Conservation (phyloP, 495 filamentous ascomycete species). For the Gamarada debralockiae region DNA sequence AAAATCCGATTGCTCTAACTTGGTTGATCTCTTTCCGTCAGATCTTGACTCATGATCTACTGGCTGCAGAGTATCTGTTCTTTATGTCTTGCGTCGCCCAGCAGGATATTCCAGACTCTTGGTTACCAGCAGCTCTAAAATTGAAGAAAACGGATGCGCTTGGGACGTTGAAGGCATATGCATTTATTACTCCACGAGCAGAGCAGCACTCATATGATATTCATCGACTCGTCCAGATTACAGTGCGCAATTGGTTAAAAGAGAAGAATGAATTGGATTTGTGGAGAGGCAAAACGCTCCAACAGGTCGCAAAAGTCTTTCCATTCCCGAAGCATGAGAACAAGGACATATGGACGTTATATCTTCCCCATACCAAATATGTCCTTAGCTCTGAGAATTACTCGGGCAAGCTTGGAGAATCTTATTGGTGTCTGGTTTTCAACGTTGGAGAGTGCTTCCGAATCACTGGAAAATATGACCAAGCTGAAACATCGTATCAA, state of each 20-base stretch:
- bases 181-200: not conserved
- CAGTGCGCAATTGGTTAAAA: conserved; percentile 33
- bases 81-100: conserved; percentile 29
- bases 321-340: conserved; percentile 12
- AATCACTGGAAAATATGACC: conserved; percentile 28
- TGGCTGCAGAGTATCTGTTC: conserved; percentile 34
- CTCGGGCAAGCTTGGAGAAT: too few relatives aligned
- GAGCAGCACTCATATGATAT: conserved; percentile 20
- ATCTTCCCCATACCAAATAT: conserved; percentile 15
- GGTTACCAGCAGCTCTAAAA: not conserved
- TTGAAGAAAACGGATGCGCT: not conserved
- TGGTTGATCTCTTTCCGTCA: conserved; percentile 35
- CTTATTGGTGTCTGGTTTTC: too few relatives aligned
- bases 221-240: conserved; percentile 43
- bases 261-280: not conserved
- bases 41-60: conserved; percentile 27
- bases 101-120: conserved; percentile 27
- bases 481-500: conserved; percentile 29
- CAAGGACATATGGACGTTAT: conserved; percentile 15
- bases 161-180: not conserved
- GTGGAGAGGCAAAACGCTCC: conserved; percentile 7
- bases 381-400: too few relatives aligned
- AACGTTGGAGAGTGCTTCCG: too few relatives aligned
- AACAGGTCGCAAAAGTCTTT: conserved; percentile 13
- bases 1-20: conserved; percentile 49